Base-by-base conservation (phyloP, 2,329 filamentous ascomycete species). In the Fusarium sp. region DNA sequence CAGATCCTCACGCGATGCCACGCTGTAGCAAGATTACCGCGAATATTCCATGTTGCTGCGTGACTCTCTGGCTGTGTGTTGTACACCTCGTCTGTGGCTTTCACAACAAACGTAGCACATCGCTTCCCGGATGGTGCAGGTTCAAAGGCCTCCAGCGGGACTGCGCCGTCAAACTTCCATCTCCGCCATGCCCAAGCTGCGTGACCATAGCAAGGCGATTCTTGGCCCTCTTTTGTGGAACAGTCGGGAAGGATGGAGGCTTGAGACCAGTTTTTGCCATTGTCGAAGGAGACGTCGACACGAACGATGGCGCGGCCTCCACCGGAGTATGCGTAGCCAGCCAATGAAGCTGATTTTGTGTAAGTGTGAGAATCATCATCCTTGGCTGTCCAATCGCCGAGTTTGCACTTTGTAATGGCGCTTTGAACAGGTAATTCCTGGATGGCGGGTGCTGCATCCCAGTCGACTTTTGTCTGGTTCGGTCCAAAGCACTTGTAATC, bases 401-500 rank as follows among this genome's bases (percentile, higher is more conserved):
- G 80, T 75, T 81, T 84, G 13, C 87, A 82, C 2, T 80, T 80
- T 0, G 90, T 92, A 61, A 93, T 91, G 56, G 91, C 91, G 66
- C 89, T 91, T 36, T 91, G 91, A 24, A 93, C 87, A 4, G 91
- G 90, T 84, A 92, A 88, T 75, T 92, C 90, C 73, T 93, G 91
- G 36, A 93, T 93, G 5, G 89, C 85, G 17, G 87, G 87, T 13
- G 91, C 90, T 30, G 84, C 83, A 56, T 90, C 88, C 90, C 90
- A 92, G 79, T 92, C 87, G 11, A 89, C 87, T 28, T 86, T 85
- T 38, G 83, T 83, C 79, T 90, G 86, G 76, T 91, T 91, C 8
- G 91, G 90, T 0, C 90, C 90, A 67, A 93, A 92, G 76, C 88
- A 89, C 79, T 93, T 93, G 81, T 93, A 93, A 78, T 93, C 91